Percentiles rank a stretch among this genome's conserved stretches.
These are phyloP conservation scores for Vanrija humicola DNA, from an alignment of 1,284 basidiomycete genomes.

Conservation along the genomic window DNA sequence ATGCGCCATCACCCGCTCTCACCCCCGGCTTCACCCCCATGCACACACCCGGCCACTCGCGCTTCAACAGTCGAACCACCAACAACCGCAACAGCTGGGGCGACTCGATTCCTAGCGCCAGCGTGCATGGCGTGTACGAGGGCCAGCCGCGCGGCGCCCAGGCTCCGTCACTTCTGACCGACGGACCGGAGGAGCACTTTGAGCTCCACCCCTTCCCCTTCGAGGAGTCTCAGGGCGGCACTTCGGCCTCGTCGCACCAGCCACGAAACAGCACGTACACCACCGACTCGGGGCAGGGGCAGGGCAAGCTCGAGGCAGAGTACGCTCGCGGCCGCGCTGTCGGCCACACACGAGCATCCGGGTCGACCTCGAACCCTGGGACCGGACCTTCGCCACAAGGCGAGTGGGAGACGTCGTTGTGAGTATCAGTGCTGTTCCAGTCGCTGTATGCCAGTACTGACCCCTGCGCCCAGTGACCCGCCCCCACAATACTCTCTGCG, in stretches of 20 bases:
- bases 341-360: too few relatives aligned
- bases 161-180: not conserved
- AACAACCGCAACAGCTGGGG: not conserved
- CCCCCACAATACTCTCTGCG: not conserved
- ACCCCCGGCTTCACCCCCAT: not conserved
- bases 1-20: not conserved
- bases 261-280: not conserved
- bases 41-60: not conserved
- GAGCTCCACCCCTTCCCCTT: conserved; percentile 1
- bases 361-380: too few relatives aligned
- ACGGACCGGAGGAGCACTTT: not conserved
- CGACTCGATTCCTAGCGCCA: not conserved
- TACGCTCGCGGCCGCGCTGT: too few relatives aligned
- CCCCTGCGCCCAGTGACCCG: not conserved
- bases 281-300: too few relatives aligned
- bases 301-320: too few relatives aligned
- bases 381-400: too few relatives aligned
- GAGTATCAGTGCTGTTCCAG: too few relatives aligned
- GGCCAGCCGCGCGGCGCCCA: conserved; percentile 1
- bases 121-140: not conserved
- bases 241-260: too few relatives aligned
- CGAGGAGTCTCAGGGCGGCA: not conserved
- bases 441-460: too few relatives aligned
- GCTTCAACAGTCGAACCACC: not conserved
- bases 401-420: too few relatives aligned